A percentile compares a stretch with the other conserved stretches of the same genome.
These are phyloP conservation scores for Quercus bicolor DNA, from an alignment of 306 rosid species.

Conservation along the genomic window DNA sequence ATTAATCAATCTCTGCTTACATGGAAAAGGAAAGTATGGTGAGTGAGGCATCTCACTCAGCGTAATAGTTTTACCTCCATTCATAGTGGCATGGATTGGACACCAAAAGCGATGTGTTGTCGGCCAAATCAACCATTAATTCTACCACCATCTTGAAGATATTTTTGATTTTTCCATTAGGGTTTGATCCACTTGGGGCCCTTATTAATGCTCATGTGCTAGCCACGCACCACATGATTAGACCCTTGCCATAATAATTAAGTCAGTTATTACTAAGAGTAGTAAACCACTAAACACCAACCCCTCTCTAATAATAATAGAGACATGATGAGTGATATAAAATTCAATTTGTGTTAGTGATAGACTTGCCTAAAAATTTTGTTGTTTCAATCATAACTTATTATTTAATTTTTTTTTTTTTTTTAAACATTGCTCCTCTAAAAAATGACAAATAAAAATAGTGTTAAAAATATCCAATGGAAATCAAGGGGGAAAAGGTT, in stretches of 20 bases:
- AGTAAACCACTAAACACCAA: background rate
- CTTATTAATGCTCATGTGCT: background rate
- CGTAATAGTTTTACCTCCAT: constrained; percentile 15
- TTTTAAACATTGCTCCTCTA: too few species aligned
- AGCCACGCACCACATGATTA: background rate
- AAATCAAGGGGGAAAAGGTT: background rate
- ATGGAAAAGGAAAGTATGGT: background rate
- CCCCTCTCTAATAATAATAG: background rate
- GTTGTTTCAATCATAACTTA: too few species aligned
- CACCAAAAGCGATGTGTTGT: constrained; percentile 15
- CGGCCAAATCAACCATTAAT: constrained; percentile 27
- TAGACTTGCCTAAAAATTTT: too few species aligned
- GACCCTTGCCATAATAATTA: background rate
- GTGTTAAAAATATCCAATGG: too few species aligned
- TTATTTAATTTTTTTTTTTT: too few species aligned
- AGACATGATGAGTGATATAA: background rate
- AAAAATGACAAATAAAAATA: too few species aligned
- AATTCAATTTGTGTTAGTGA: too few species aligned
- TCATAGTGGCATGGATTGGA: constrained; percentile 30
- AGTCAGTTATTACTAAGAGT: background rate
- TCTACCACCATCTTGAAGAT: constrained; percentile 11
- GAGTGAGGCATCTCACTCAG: constrained; percentile 15
- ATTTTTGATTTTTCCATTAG: too few species aligned
- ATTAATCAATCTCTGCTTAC: background rate
- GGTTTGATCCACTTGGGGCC: background rate